phyloP scores from a whole-genome alignment of 2,329 filamentous ascomycete genomes.

The Phaeoacremonium minimum region DNA sequence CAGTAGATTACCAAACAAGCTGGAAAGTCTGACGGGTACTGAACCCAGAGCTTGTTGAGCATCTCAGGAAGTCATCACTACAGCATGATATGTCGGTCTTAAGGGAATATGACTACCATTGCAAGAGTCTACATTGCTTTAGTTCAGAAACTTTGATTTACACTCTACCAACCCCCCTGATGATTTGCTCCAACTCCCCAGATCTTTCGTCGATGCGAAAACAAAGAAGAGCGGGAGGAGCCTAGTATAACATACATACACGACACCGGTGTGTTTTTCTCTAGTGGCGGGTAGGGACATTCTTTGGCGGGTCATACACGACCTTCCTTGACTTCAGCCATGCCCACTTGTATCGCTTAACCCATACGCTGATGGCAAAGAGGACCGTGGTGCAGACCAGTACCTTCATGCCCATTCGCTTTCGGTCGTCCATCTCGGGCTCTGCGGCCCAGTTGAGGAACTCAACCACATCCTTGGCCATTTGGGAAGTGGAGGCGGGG shows the following conservation, averaged over 20 bases:
- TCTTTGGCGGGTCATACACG: conserved; percentile 73
- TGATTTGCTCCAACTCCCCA: conserved; percentile 14
- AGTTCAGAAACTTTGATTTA: conserved; percentile 35
- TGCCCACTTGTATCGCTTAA: conserved; percentile 99
- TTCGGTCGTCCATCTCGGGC: conserved; percentile 98
- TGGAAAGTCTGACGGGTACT: too few relatives aligned
- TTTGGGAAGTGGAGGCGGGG: conserved; percentile 91
- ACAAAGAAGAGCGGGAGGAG: conserved; percentile 4
- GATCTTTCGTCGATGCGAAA: conserved; percentile 10
- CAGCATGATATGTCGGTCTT: too few relatives aligned
- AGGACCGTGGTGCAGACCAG: conserved; percentile 74
- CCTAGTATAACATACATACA: conserved; percentile 24
- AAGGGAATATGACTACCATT: too few relatives aligned
- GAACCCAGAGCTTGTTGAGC: too few relatives aligned
- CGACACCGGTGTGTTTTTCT: conserved; percentile 9
- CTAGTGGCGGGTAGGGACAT: conserved; percentile 42
- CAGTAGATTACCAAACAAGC: too few relatives aligned
- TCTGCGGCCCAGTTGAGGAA: conserved; percentile 99
- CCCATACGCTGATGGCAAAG: conserved; percentile 87
- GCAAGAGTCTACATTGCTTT: too few relatives aligned
- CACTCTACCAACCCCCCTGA: conserved; percentile 32
- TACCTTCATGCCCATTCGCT: conserved; percentile 99
- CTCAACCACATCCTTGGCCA: conserved; percentile 99
- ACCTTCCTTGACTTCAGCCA: conserved; percentile 95
- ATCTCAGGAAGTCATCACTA: too few relatives aligned